Conservation (phyloP, 2,329 filamentous ascomycete genomes). For the Calonectria crousiana region DNA sequence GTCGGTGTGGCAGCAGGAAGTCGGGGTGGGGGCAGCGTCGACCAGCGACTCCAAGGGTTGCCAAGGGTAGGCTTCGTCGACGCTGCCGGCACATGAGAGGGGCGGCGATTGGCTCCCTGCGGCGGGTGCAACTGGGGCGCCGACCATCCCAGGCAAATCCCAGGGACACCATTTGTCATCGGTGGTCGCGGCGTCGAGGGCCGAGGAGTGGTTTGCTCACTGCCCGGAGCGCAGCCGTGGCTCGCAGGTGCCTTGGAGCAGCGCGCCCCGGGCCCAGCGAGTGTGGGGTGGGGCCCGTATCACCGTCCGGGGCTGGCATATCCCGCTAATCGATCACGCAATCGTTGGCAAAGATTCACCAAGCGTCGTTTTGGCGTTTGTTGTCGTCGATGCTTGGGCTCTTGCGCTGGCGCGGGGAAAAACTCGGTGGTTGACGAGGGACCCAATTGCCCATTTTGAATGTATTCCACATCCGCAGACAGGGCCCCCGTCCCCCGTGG, state of each 20-base stretch:
- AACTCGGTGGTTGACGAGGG: slow-evolving; percentile 36
- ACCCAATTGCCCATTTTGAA: slow-evolving; percentile 18
- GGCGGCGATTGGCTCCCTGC: slow-evolving; percentile 32
- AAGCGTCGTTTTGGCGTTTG: slow-evolving; percentile 37
- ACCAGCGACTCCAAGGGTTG: neutral
- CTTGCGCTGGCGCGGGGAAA: slow-evolving; percentile 43
- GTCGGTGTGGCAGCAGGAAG: slow-evolving; percentile 44
- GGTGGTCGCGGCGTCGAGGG: slow-evolving; percentile 39
- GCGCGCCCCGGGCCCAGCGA: neutral
- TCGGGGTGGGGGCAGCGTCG: slow-evolving; percentile 41
- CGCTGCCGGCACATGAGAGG: slow-evolving; percentile 22
- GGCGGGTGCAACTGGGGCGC: neutral
- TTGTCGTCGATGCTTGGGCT: slow-evolving; percentile 7
- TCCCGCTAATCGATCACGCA: slow-evolving; percentile 49
- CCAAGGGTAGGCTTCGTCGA: neutral
- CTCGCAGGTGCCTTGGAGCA: neutral
- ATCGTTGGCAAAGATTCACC: slow-evolving; percentile 46
- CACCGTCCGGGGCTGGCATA: slow-evolving; percentile 44
- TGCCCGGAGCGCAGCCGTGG: slow-evolving; percentile 5
- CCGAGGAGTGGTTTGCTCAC: slow-evolving; percentile 18
- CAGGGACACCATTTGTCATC: slow-evolving; percentile 42
- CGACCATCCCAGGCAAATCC: slow-evolving; percentile 40
- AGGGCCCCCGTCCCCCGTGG: slow-evolving; percentile 9
- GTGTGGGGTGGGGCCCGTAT: slow-evolving; percentile 37
- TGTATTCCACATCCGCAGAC: neutral